Evolutionary conservation across 257 asterid genomes (phyloP).

Genomic region (Thymus mandschuricus): DNA sequence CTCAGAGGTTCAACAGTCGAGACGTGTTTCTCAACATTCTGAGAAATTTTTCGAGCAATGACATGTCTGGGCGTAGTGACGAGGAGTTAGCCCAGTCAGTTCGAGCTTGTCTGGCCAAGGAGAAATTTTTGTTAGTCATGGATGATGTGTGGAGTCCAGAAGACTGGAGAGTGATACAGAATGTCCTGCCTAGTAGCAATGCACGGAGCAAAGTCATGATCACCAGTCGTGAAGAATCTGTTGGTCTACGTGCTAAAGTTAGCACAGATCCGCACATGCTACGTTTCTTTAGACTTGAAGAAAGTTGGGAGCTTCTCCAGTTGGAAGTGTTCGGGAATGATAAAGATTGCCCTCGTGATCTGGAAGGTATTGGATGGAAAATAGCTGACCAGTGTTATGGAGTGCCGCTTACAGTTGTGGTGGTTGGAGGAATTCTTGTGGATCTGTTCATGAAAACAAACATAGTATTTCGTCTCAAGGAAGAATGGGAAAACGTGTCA

Average conservation of each 20-base stretch:
- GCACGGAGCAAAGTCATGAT: conserved; percentile 45
- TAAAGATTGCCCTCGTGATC: conserved; percentile 25
- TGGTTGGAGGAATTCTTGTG: conserved; percentile 41
- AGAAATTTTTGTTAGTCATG: conserved; percentile 48
- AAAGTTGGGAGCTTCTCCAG: conserved; percentile 51
- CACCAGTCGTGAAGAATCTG: conserved; percentile 47
- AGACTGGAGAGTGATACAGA: conserved; percentile 40
- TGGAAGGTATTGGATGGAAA: conserved; percentile 26
- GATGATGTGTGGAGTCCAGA: conserved; percentile 60
- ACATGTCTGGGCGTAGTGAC: conserved; percentile 32
- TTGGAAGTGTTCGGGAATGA: conserved; percentile 43
- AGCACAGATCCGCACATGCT: conserved; percentile 38
- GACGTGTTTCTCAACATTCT: conserved; percentile 32
- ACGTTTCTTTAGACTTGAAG: conserved; percentile 35
- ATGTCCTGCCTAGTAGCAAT: conserved; percentile 40
- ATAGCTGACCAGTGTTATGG: conserved; percentile 51
- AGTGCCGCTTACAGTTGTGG: conserved; percentile 51
- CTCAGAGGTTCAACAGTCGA: conserved; percentile 30
- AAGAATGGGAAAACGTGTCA: conserved; percentile 32
- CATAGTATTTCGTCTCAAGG: background rate
- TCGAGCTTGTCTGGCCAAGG: conserved; percentile 13
- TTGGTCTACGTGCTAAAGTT: conserved; percentile 38
- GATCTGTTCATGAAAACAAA: background rate
- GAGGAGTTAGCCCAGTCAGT: conserved; percentile 20
- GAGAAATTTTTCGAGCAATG: conserved; percentile 26